Evolutionary conservation across 495 filamentous ascomycete genomes (phyloP).

Genomic region (Platismatia glauca): DNA sequence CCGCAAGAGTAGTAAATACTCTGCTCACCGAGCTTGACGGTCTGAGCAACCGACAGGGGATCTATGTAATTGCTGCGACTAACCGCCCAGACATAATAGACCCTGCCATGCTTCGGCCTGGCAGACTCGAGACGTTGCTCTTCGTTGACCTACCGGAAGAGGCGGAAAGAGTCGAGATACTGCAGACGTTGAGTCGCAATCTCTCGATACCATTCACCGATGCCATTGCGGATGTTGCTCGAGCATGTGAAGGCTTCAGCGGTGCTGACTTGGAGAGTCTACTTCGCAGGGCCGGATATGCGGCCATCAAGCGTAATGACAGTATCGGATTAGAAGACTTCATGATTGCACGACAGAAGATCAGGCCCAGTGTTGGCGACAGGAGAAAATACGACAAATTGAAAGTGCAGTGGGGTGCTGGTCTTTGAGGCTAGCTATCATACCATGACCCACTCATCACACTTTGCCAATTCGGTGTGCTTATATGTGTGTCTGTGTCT

Average conservation of each 20-base stretch:
- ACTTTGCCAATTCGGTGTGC: background rate
- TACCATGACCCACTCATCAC: background rate
- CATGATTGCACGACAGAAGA: slow-evolving; percentile 56
- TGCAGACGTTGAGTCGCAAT: slow-evolving; percentile 66
- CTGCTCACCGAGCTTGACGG: slow-evolving; percentile 95
- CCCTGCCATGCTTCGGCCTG: slow-evolving; percentile 86
- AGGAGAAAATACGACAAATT: slow-evolving; percentile 60
- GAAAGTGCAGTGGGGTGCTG: slow-evolving; percentile 40
- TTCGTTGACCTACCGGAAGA: slow-evolving; percentile 82
- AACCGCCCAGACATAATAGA: slow-evolving; percentile 97
- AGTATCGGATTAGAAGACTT: slow-evolving; percentile 66
- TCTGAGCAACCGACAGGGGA: slow-evolving; percentile 66
- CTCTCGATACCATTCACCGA: slow-evolving; percentile 41
- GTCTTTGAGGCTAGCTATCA: background rate
- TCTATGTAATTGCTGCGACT: slow-evolving; percentile 92
- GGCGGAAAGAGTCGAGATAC: slow-evolving; percentile 74
- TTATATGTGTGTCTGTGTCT: background rate
- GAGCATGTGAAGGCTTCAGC: slow-evolving; percentile 74
- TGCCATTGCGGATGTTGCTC: slow-evolving; percentile 47
- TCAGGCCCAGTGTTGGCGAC: slow-evolving; percentile 75
- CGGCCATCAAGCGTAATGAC: slow-evolving; percentile 59
- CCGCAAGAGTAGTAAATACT: slow-evolving; percentile 87
- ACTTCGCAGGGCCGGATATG: slow-evolving; percentile 65
- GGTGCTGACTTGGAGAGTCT: slow-evolving; percentile 82
- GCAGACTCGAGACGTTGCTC: slow-evolving; percentile 77